Evolutionary conservation across 768 basidiomycete genomes (phyloP), one percentile per base, ranked within the genome.

Genomic region (Mycena amicta): DNA sequence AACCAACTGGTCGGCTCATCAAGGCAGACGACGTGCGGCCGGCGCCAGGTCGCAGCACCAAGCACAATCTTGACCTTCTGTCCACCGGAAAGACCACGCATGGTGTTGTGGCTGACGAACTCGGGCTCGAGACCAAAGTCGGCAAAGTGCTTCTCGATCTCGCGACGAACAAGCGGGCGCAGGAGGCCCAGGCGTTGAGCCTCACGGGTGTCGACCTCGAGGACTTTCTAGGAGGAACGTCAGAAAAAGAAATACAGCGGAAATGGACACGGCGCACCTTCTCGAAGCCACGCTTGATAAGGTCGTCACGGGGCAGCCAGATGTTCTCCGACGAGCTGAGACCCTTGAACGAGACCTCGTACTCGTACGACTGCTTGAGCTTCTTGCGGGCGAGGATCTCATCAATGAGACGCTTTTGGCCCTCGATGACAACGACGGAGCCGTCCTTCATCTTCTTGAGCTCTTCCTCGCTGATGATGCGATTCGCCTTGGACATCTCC

Each of bases 21-120:
- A 76, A 97, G 80, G 74, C 93, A 96, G 74, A 98, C 92, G 77
- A 97, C 74, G 83, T 98, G 96, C 57, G 97, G 97, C 68, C 95
- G 90, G 74, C 97, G 94, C 97, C 97, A 99, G 41, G 96, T 97
- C 39, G 95, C 95, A 62, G 95, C 95, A 78, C 93, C 95, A 67
- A 98, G 91, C 47, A 97, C 95, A 69, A 98, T 94, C 89, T 98
- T 98, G 75, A 98, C 95, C 80, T 98, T 98, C 80, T 98, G 95
- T 74, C 95, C 95, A 76, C 95, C 95, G 63, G 95, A 96, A 46
- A 97, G 87, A 85, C 95, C 95, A 60, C 95, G 86, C 97, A 98
- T 99, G 67, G 90, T 90, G 86, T 98, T 99, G 84, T 99, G 97
- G 25, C 93, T 93, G 65, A 96, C 94, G 75, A 99, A 98, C 81